phyloP scores from a whole-genome alignment of 495 filamentous ascomycete species.

The Neurospora sp. region DNA sequence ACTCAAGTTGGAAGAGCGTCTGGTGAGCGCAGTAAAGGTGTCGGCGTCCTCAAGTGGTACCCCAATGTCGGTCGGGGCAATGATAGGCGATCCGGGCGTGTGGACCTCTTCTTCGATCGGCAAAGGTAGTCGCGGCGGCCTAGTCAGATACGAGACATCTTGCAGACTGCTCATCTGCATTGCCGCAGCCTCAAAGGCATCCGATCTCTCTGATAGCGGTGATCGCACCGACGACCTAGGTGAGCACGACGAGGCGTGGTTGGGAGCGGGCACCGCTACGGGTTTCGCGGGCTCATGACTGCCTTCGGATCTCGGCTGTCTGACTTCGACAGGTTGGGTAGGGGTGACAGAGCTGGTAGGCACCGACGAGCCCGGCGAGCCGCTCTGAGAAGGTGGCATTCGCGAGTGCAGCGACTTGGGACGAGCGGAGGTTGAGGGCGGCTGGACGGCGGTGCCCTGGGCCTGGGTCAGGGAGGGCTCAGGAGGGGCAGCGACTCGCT shows the following conservation, averaged over 20 bases:
- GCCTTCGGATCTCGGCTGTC: conserved; percentile 7
- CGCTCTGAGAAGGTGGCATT: conserved; percentile 26
- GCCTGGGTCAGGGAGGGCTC: conserved; percentile 45
- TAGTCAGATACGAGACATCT: conserved; percentile 51
- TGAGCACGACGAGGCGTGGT: conserved; percentile 17
- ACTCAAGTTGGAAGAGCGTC: conserved; percentile 54
- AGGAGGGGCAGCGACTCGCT: conserved; percentile 39
- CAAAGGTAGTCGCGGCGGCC: conserved; percentile 78
- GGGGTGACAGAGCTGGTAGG: conserved; percentile 17
- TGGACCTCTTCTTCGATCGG: conserved; percentile 84
- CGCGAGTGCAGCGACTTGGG: conserved; percentile 27
- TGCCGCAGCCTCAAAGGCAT: conserved; percentile 26
- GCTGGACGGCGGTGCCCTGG: conserved; percentile 32
- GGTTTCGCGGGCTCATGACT: conserved; percentile 30
- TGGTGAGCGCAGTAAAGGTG: conserved; percentile 33
- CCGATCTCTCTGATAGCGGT: conserved; percentile 24
- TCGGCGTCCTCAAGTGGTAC: conserved; percentile 38
- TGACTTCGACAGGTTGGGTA: conserved; percentile 28
- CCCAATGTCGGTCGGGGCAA: conserved; percentile 52
- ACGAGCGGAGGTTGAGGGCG: conserved; percentile 29
- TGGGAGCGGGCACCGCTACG: conserved; percentile 39
- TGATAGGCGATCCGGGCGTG: conserved; percentile 77
- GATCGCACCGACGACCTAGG: conserved; percentile 16
- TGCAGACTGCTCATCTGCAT: conserved; percentile 35
- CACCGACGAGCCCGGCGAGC: conserved; percentile 24